Evolutionary conservation across 1,139 yeast genomes (phyloP).

Genomic region (Taphrina wiesneri): DNA sequence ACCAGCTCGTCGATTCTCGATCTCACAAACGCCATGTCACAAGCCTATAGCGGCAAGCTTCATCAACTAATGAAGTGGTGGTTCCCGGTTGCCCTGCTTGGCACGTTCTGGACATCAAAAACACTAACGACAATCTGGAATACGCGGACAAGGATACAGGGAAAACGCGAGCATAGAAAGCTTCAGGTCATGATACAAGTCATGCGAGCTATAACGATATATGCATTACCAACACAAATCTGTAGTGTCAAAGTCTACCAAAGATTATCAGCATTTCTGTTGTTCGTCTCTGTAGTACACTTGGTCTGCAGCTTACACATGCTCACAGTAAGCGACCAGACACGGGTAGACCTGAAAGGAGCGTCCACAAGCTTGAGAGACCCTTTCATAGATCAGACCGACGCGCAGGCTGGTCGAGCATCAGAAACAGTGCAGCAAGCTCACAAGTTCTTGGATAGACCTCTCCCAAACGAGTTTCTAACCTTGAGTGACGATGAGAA

Average conservation of each 20-base stretch:
- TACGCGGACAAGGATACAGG: not conserved
- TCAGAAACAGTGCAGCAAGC: not conserved
- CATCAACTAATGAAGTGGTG: not conserved
- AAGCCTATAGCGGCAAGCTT: not conserved
- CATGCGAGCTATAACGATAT: not conserved
- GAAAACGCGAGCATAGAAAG: constrained; percentile 15
- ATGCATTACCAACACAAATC: not conserved
- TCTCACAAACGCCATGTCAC: not conserved
- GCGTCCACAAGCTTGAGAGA: not conserved
- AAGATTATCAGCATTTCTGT: not conserved
- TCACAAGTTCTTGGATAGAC: not conserved
- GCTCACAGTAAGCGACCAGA: not conserved
- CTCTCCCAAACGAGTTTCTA: not conserved
- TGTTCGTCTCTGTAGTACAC: not conserved
- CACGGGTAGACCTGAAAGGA: not conserved
- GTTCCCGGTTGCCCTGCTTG: constrained; percentile 16
- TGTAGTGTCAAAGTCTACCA: not conserved
- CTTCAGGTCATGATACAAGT: not conserved
- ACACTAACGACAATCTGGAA: not conserved
- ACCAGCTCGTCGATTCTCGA: not conserved
- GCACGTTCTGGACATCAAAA: constrained; percentile 18
- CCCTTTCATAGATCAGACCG: not conserved
- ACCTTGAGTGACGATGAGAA: not conserved
- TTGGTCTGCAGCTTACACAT: not conserved
- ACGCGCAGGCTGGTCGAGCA: not conserved